A percentile compares a stretch with the other conserved stretches of the same genome.
phyloP scores from a whole-genome alignment of 805 yeast species.

The Nakazawaea wickerhamii region DNA sequence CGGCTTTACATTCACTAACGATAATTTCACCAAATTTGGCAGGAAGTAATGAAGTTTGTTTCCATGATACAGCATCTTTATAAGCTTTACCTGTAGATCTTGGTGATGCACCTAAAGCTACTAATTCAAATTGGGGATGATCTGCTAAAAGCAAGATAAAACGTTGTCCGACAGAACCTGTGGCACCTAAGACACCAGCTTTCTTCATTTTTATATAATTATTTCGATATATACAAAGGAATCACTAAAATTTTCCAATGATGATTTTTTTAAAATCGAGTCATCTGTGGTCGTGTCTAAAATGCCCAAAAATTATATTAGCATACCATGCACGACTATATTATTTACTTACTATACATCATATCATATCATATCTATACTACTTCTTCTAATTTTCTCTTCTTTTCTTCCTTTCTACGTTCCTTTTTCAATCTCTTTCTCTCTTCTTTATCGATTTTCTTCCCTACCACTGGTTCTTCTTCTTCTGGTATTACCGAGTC shows the following conservation, averaged over 20 bases:
- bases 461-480: slow-evolving; percentile 1
- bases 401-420: slow-evolving; percentile 20
- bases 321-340: too few species aligned
- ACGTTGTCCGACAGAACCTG: slow-evolving; percentile 97
- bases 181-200: slow-evolving; percentile 95
- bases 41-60: slow-evolving; percentile 84
- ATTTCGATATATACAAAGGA: not conserved
- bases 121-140: slow-evolving; percentile 86
- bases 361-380: too few species aligned
- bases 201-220: slow-evolving; percentile 27
- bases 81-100: slow-evolving; percentile 92
- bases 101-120: slow-evolving; percentile 85
- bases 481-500: slow-evolving; percentile 5
- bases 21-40: slow-evolving; percentile 51
- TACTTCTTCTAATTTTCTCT: slow-evolving; percentile 15
- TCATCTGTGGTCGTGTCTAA: too few species aligned
- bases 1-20: slow-evolving; percentile 76
- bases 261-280: too few species aligned
- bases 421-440: slow-evolving; percentile 24
- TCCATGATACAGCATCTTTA: slow-evolving; percentile 86
- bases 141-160: slow-evolving; percentile 77
- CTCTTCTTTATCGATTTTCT: slow-evolving; percentile 19
- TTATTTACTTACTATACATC: too few species aligned
- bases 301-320: too few species aligned
- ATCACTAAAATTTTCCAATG: not conserved